Evolutionary conservation across 2,329 filamentous ascomycete genomes (phyloP), one percentile per base, ranked within the genome.

Genomic region (Trichoderma koningiopsis): DNA sequence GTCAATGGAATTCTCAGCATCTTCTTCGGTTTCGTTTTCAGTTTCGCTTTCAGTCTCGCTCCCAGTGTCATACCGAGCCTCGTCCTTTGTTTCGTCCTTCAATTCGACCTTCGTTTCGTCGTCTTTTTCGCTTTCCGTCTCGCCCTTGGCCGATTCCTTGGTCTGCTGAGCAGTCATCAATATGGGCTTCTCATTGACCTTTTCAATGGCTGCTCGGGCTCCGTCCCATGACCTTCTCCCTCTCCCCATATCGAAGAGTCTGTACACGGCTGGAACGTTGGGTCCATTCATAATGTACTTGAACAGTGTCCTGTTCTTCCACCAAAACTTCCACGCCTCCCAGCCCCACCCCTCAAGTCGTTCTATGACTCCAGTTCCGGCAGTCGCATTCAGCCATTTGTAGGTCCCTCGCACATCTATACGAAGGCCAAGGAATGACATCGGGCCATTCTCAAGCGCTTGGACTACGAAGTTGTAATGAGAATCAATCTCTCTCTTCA

Each of bases 251-350:
- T 81, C 78, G 69, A 85, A 83, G 8, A 82, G 73, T 0, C 82
- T 78, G 68, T 80, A 82, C 8, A 78, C 77, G 40, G 81, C 80
- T 10, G 81, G 79, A 22, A 76, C 75, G 72, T 82, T 78, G 2
- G 70, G 72, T 0, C 81, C 82, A n/a, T 77, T 74, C 74, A 81
- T 80, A 66, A 83, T 73, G 64, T 82, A 67, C 11, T 77, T 77
- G 66, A 82, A 83, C 31, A 84, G 76, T 69, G 77, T 77, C 40
- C 77, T 76, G 65, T 84, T 79, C 13, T 71, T 75, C 74, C 79
- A 79, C 82, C 82, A 83, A 37, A 84, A 79, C 71, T 76, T 76
- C 83, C 83, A 84, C 4, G 78, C 80, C 24, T 77, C 75, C 75
- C 74, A 77, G 4, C 77, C 78, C 73, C 79, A 83, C 14, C 79